Base-by-base conservation (phyloP, 371 early-diverging fungal species). In the Saksenaea vasiformis region DNA sequence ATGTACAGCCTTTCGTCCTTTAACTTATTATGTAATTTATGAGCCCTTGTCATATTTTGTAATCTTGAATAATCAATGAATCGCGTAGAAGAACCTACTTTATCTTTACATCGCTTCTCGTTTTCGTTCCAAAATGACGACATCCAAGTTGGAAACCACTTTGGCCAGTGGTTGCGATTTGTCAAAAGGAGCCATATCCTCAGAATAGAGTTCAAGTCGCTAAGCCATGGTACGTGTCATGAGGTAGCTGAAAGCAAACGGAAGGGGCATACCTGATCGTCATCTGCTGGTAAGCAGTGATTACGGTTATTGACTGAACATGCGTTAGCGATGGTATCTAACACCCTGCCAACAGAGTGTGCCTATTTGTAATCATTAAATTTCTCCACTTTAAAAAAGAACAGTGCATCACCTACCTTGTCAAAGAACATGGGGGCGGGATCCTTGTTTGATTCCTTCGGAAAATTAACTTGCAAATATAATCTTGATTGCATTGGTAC, bases 391-490 rank as follows among this genome's bases (percentile, higher is more conserved):
- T 14, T 5, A 60, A 3, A 36, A 60, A 3, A 36, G 8, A 31
- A n/a, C 14, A 54, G 8, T 14, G 19, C 15, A 1, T 2, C 14
- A 8, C 22, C 13, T 72, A 73, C 72, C 62, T 74, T 77, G 58
- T 77, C 74, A 57, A 77, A 74, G 26, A 58, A 77, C 15, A 72
- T 60, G 2, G 68, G 57, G 4, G 35, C 15, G 8, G 60, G 43
- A 0, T 43, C 58, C 11, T 28, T 37, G 7, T 62, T 54, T 1
- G 63, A 56, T 56, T 64, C 67, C 34, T 67, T 55, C 3, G 72
- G 74, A 10, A 56, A 66, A 27, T 70, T 66, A 27, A 72, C 67
- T 37, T 69, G 64, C 2, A 77, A 36, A n/a, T 77, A 74, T 0
- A 77, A 56, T 10, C 77, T 66, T 4, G 68, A 70, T 5, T 57